phyloP scores from a whole-genome alignment of 805 yeast species.

The Cyberlindnera saturnus region DNA sequence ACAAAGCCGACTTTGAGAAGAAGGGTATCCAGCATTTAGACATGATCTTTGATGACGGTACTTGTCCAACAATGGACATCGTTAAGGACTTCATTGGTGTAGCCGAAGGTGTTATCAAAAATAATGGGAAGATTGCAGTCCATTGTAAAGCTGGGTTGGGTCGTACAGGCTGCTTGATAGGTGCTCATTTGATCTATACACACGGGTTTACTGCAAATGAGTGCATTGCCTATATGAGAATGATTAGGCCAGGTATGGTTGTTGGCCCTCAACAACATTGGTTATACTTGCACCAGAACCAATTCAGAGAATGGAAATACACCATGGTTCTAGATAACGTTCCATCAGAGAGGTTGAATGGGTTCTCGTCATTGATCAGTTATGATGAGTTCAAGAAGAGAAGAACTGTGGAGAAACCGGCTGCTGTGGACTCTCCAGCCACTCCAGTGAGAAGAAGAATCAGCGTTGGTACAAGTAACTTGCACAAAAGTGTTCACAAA shows the following conservation, averaged over 20 bases:
- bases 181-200: constrained; percentile 93
- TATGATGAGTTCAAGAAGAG: constrained; percentile 58
- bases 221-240: constrained; percentile 93
- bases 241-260: constrained; percentile 99
- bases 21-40: constrained; percentile 86
- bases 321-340: constrained; percentile 75
- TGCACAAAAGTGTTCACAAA: constrained; percentile 56
- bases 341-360: constrained; percentile 64
- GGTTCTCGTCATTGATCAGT: constrained; percentile 54
- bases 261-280: constrained; percentile 99
- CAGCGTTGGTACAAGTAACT: constrained; percentile 59
- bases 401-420: constrained; percentile 27
- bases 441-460: constrained; percentile 74
- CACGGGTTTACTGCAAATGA: constrained; percentile 97
- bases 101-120: constrained; percentile 78
- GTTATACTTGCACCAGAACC: constrained; percentile 93
- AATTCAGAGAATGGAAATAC: constrained; percentile 92
- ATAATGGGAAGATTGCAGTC: constrained; percentile 94
- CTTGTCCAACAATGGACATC: constrained; percentile 92
- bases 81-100: constrained; percentile 93
- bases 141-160: constrained; percentile 99
- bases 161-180: constrained; percentile 95
- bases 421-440: constrained; percentile 38
- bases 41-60: constrained; percentile 96
- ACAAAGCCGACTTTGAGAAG: constrained; percentile 74